Evolutionary conservation across 2,329 filamentous ascomycete genomes (phyloP), one percentile per base, ranked within the genome.

Genomic region (Cercospora sojina): DNA sequence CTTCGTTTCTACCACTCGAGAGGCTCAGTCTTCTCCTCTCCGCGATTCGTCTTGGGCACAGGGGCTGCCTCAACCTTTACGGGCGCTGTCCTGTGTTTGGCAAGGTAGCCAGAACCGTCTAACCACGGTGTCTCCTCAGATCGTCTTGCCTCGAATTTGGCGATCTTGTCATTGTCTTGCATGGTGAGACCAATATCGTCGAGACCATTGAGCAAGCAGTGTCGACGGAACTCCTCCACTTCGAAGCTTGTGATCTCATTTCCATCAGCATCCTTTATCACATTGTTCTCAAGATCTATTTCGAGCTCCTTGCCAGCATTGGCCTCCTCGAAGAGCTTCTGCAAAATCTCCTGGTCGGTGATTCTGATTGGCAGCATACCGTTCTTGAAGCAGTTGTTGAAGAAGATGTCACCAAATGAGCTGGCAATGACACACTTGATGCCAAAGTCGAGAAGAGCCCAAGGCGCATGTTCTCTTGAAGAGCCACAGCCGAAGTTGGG

Each of bases 301-400:
- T 97, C 93, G 70, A 98, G 83, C 79, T 97, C 93, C 66, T 86
- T 86, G 65, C 92, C 92, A 3, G 91, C 90, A 41, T 85, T 85
- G 35, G 93, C 93, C 79, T 96, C 91, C 27, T 84, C 87, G 41
- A 91, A 89, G 70, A 98, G 88, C 68, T 84, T 84, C 51, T 90
- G 84, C 3, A 97, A 82, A 32, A 86, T 84, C 1, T 81, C 83
- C 71, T 87, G 80, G 78, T 94, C 88, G 32, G 85, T 82, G 76
- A 98, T 90, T 66, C 85, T 81, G 68, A 98, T 88, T 57, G 94
- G 93, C 70, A 98, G 84, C 95, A 98, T 98, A 83, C 94, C 94
- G 83, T 99, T 99, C 86, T 99, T 98, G 87, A 97, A 98, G n/a
- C 91, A 95, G 85, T 99, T 99, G 87, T 97, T 97, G 87, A 94